Evolutionary conservation across 2,329 filamentous ascomycete species (phyloP).

Genomic region (Fonsecaea monophora): DNA sequence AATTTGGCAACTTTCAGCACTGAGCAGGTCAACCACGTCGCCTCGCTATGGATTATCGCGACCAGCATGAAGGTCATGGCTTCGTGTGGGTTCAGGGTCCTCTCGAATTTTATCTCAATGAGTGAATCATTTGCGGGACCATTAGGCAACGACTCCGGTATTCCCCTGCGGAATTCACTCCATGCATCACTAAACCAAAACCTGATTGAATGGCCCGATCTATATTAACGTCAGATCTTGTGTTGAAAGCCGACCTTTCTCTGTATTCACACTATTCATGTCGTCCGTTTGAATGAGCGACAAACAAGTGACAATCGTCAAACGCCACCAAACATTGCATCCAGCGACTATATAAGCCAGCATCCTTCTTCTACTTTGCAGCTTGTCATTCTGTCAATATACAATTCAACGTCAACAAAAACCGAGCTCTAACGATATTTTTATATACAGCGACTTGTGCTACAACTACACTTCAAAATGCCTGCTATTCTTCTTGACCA

Average conservation of each 20-base stretch:
- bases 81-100: constrained; percentile 2
- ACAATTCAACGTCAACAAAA: not conserved
- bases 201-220: not conserved
- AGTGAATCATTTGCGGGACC: not conserved
- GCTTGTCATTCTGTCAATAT: not conserved
- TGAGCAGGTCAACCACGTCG: constrained; percentile 8
- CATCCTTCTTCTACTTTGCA: not conserved
- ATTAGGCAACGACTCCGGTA: not conserved
- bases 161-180: not conserved
- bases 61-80: not conserved
- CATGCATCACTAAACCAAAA: not conserved
- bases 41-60: not conserved
- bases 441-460: not conserved
- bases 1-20: constrained; percentile 29
- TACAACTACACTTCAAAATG: constrained; percentile 21
- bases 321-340: not conserved
- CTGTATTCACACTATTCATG: not conserved
- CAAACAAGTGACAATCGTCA: not conserved
- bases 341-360: not conserved
- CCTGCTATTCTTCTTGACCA: constrained; percentile 32
- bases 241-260: not conserved
- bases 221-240: not conserved
- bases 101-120: not conserved
- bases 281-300: not conserved
- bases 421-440: not conserved